phyloP scores from a whole-genome alignment of 202 grass and related monocot species.

The Dendrocalamus latiflorus region DNA sequence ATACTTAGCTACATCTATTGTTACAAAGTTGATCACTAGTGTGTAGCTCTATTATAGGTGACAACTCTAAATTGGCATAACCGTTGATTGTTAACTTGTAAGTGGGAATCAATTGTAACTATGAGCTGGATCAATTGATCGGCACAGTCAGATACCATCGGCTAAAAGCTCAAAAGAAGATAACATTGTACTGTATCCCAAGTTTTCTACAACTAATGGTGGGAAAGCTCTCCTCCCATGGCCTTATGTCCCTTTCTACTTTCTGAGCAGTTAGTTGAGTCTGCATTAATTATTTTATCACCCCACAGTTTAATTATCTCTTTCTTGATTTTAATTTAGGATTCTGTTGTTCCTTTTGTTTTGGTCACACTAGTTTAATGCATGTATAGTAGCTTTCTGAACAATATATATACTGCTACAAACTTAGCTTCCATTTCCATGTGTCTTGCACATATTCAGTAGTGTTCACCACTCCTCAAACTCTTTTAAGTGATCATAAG shows the following conservation, averaged over 20 bases:
- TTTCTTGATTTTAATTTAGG: neutral
- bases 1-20: neutral
- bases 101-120: neutral
- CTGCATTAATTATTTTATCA: conserved; percentile 5
- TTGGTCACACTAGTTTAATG: conserved; percentile 21
- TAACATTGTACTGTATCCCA: neutral
- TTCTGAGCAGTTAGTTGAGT: conserved; percentile 8
- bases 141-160: conserved; percentile 24
- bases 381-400: conserved; percentile 11
- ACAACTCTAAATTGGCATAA: neutral
- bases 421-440: conserved; percentile 3
- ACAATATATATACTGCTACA: conserved; percentile 25
- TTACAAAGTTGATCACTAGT: neutral
- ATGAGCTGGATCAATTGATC: neutral
- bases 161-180: neutral
- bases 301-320: neutral
- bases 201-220: neutral
- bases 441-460: neutral
- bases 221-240: neutral
- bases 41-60: neutral
- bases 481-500: neutral
- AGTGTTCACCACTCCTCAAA: neutral
- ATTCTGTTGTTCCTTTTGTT: conserved; percentile 13
- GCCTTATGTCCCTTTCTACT: neutral
- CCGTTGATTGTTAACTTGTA: neutral